These are phyloP conservation scores for Trichoderma sp. DNA, from an alignment of 2,329 filamentous ascomycete species.

Conservation along the genomic window DNA sequence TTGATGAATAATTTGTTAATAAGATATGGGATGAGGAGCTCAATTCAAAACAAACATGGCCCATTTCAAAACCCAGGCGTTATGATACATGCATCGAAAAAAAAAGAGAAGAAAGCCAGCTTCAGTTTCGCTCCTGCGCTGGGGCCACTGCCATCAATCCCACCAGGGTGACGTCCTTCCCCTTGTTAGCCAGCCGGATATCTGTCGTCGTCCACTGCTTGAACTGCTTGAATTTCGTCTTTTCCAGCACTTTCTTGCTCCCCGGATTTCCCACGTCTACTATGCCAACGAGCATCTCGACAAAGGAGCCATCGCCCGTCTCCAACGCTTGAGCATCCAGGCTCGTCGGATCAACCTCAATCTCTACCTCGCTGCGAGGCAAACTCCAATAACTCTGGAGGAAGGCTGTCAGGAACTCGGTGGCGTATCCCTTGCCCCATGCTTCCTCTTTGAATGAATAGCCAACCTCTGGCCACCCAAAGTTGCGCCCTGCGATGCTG, in stretches of 20 bases:
- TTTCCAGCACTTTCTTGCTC: not conserved
- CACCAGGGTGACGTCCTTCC: not conserved
- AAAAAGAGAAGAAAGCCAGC: not conserved
- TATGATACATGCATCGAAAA: not conserved
- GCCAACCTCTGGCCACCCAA: constrained; percentile 53
- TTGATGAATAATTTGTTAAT: too few species aligned
- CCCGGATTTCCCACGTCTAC: not conserved
- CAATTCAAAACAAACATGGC: not conserved
- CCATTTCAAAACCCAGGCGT: not conserved
- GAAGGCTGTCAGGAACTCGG: constrained; percentile 47
- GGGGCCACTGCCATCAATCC: not conserved
- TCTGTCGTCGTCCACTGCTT: not conserved
- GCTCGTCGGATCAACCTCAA: constrained; percentile 36
- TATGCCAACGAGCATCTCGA: not conserved
- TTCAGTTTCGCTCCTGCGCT: not conserved
- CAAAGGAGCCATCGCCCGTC: not conserved
- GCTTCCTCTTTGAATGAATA: constrained; percentile 47
- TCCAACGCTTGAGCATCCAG: constrained; percentile 21
- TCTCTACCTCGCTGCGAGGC: constrained; percentile 37
- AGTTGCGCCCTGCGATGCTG: not conserved
- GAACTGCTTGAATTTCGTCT: not conserved
- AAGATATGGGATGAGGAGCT: too few species aligned
- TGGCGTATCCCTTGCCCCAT: constrained; percentile 51
- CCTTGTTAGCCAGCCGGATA: not conserved
- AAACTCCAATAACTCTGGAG: constrained; percentile 41